A percentile compares a stretch with the other conserved stretches of the same genome.
Conservation (phyloP, 2,329 filamentous ascomycete species). For the Coccinonectria pachysandricola region DNA sequence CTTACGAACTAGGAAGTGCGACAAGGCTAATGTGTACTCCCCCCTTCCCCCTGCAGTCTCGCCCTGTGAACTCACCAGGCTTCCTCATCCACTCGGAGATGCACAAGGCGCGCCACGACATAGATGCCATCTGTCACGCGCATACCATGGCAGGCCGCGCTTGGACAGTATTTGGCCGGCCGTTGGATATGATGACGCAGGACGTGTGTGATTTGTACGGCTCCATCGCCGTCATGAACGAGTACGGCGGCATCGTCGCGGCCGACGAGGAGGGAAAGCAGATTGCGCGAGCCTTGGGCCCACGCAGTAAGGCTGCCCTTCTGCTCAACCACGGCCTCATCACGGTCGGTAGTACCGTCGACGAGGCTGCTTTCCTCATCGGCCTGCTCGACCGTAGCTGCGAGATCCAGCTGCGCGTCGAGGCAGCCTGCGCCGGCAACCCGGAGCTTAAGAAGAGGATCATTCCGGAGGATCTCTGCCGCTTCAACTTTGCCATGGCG, state of each 20-base stretch:
- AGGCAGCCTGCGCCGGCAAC: conserved; percentile 23
- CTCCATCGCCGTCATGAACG: conserved; percentile 53
- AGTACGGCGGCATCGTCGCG: conserved; percentile 41
- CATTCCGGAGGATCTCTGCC: conserved; percentile 29
- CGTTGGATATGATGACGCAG: conserved; percentile 59
- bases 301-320: conserved; percentile 47
- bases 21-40: no score
- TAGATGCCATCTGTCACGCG: conserved; percentile 57
- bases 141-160: conserved; percentile 56
- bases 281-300: conserved; percentile 52
- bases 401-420: conserved; percentile 26
- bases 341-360: conserved; percentile 59
- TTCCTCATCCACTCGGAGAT: conserved; percentile 59
- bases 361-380: conserved; percentile 63
- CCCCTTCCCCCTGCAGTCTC: no score
- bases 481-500: conserved; percentile 32
- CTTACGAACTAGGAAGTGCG: no score
- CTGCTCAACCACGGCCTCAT: conserved; percentile 61
- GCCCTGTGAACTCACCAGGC: conserved; percentile 58
- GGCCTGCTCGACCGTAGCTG: conserved; percentile 57
- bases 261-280: conserved; percentile 51
- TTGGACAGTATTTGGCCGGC: conserved; percentile 52
- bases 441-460: conserved; percentile 30
- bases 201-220: conserved; percentile 54
- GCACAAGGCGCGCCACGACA: conserved; percentile 53